Percentiles rank a stretch among this genome's conserved stretches.
Evolutionary conservation across 2,329 filamentous ascomycete species (phyloP).

Genomic region (Claviceps lovelessii): DNA sequence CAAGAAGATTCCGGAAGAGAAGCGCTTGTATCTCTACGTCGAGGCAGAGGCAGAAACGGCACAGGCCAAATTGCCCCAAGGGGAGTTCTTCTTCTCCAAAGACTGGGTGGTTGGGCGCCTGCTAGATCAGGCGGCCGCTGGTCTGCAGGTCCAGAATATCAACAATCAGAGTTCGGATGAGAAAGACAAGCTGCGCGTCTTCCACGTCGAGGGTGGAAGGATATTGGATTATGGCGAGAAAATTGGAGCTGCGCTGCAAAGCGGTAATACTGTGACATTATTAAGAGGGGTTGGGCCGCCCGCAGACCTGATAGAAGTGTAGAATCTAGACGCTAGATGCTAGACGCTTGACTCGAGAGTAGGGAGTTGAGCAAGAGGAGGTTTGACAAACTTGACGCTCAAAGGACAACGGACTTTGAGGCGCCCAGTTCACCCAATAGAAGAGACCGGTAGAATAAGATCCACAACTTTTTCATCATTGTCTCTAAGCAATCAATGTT

Average conservation of each 20-base stretch:
- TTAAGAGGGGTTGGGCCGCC: constrained; percentile 73
- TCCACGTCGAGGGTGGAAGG: constrained; percentile 81
- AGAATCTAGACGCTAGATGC: background rate
- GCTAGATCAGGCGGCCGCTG: constrained; percentile 62
- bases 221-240: constrained; percentile 81
- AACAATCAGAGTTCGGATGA: constrained; percentile 68
- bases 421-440: background rate
- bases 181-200: constrained; percentile 69
- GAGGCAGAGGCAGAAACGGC: constrained; percentile 82
- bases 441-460: background rate
- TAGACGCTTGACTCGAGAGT: background rate
- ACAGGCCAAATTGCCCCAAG: constrained; percentile 66
- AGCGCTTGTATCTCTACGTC: constrained; percentile 79
- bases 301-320: constrained; percentile 50
- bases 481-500: background rate
- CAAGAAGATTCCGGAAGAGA: constrained; percentile 62
- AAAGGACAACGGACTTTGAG: background rate
- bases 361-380: background rate
- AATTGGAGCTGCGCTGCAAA: constrained; percentile 56
- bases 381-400: too few relatives aligned
- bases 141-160: constrained; percentile 65
- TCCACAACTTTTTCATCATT: background rate
- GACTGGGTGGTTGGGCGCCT: constrained; percentile 86
- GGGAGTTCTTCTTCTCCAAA: constrained; percentile 64
- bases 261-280: constrained; percentile 81